These are phyloP conservation scores for Blastocystis sp. DNA, from an alignment of 352 stramenopile genomes.

Conservation along the genomic window DNA sequence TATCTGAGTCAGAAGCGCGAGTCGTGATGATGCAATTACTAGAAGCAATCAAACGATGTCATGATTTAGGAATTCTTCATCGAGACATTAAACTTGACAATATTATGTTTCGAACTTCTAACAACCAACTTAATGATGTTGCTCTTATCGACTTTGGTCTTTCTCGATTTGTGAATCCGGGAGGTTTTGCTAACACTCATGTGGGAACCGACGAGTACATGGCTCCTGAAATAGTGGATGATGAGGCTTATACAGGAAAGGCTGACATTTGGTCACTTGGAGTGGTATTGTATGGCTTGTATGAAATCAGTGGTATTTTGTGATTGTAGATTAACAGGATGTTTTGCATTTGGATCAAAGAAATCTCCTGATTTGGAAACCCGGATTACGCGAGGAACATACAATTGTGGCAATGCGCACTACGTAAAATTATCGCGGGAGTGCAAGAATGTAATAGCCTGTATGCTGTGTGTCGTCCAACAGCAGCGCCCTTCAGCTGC, in stretches of 20 bases:
- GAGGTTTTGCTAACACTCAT: background rate
- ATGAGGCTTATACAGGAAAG: background rate
- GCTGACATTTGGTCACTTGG: constrained; percentile 2
- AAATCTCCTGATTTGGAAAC: background rate
- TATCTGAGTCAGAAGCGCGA: background rate
- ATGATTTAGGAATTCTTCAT: background rate
- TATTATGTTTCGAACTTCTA: background rate
- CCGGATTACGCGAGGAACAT: background rate
- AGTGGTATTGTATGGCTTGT: constrained; percentile 6
- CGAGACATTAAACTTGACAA: constrained; percentile 3
- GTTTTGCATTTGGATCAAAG: constrained; percentile 21
- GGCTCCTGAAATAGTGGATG: background rate
- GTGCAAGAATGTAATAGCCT: background rate
- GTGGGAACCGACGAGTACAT: constrained; percentile 26
- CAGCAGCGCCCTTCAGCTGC: background rate
- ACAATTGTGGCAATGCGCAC: background rate
- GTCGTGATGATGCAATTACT: background rate
- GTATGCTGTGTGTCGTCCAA: background rate
- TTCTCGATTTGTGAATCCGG: background rate
- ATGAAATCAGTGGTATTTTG: background rate
- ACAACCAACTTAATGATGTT: background rate
- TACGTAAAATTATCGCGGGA: background rate
- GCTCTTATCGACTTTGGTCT: background rate
- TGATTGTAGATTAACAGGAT: constrained; percentile 29
- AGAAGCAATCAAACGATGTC: background rate